Percentiles rank a stretch among this genome's conserved stretches.
Conservation (phyloP, 1,284 basidiomycete species). For the Mycena sp. region DNA sequence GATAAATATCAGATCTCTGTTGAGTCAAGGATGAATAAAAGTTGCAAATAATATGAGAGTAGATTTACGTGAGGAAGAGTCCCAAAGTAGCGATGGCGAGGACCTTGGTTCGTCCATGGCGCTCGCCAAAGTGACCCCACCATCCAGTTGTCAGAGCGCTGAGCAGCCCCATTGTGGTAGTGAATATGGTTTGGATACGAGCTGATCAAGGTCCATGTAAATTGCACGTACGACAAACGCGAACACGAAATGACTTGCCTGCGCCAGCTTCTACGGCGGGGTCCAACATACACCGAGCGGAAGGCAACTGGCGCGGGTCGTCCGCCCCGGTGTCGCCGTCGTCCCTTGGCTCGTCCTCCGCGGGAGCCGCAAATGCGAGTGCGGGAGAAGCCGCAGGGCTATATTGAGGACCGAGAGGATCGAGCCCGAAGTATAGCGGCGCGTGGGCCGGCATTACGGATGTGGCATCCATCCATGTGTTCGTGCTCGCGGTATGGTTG, state of each 20-base stretch:
- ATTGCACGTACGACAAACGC: background rate
- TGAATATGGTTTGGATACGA: slow-evolving; percentile 46
- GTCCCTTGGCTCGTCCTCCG: slow-evolving; percentile 22
- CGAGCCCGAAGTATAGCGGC: slow-evolving; percentile 29
- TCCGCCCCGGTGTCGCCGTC: slow-evolving; percentile 26
- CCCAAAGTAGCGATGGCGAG: slow-evolving; percentile 53
- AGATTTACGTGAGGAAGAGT: slow-evolving; percentile 51
- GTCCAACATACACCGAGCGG: slow-evolving; percentile 25
- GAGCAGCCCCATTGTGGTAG: slow-evolving; percentile 57
- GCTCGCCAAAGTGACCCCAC: slow-evolving; percentile 55
- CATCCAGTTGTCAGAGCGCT: too few relatives aligned
- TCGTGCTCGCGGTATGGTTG: slow-evolving; percentile 48
- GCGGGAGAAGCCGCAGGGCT: slow-evolving; percentile 18
- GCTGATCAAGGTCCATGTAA: slow-evolving; percentile 10
- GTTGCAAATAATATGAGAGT: background rate
- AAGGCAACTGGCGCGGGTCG: slow-evolving; percentile 23
- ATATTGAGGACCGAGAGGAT: slow-evolving; percentile 35
- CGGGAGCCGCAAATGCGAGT: background rate
- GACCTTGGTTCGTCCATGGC: slow-evolving; percentile 56
- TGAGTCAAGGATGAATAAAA: background rate
- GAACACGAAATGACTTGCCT: slow-evolving; percentile 53
- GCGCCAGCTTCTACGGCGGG: slow-evolving; percentile 40
- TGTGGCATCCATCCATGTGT: slow-evolving; percentile 28
- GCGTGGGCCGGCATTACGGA: slow-evolving; percentile 16
- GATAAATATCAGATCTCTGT: slow-evolving; percentile 57